Conservation (phyloP, 2,329 filamentous ascomycete species). For the Alternaria ethzedia region DNA sequence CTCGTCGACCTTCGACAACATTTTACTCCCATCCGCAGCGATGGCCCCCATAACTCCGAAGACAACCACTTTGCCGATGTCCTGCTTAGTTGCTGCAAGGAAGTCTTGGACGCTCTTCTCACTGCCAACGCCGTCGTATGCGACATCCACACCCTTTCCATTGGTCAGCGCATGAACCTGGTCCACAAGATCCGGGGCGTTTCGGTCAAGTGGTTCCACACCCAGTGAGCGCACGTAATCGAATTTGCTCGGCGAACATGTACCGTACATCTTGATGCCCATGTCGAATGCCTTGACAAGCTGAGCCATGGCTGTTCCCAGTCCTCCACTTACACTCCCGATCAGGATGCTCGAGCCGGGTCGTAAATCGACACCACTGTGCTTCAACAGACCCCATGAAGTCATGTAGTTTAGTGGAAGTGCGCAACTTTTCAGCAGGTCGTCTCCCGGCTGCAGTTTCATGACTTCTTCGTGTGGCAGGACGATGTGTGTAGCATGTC, state of each 20-base stretch:
- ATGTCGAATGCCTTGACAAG: constrained; percentile 10
- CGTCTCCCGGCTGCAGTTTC: background rate
- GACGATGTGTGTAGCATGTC: constrained; percentile 14
- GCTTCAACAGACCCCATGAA: constrained; percentile 16
- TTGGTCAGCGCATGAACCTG: constrained; percentile 9
- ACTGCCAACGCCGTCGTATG: constrained; percentile 12
- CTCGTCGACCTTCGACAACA: background rate
- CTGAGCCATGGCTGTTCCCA: constrained; percentile 16
- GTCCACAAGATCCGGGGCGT: constrained; percentile 8
- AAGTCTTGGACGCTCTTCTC: constrained; percentile 8
- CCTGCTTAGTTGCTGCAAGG: constrained; percentile 7
- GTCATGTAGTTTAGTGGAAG: constrained; percentile 18
- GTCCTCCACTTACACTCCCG: constrained; percentile 13
- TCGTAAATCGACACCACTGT: constrained; percentile 8
- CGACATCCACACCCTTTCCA: constrained; percentile 14
- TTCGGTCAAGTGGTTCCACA: constrained; percentile 13
- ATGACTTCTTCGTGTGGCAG: constrained; percentile 8
- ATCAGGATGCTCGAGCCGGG: constrained; percentile 15
- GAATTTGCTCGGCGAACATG: constrained; percentile 11
- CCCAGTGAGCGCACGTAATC: constrained; percentile 15
- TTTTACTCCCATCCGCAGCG: constrained; percentile 9
- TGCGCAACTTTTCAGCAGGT: constrained; percentile 8
- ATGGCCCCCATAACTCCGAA: constrained; percentile 14
- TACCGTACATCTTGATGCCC: constrained; percentile 14
- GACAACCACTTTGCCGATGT: constrained; percentile 9